Evolutionary conservation across 1,139 yeast genomes (phyloP).

Genomic region (Pichia sp.): DNA sequence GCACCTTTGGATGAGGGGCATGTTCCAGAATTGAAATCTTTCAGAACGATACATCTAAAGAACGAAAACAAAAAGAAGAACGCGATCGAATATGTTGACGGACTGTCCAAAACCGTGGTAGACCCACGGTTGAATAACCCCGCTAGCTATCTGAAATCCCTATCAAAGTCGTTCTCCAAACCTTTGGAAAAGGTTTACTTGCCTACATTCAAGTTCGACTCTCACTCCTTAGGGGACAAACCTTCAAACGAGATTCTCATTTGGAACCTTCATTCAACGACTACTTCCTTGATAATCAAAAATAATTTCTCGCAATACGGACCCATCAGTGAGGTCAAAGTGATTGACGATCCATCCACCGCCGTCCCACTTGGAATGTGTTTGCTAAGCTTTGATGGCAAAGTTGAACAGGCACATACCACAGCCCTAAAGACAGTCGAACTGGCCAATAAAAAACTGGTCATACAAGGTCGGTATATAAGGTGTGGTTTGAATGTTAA

Average conservation of each 20-base stretch:
- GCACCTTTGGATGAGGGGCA: constrained; percentile 9
- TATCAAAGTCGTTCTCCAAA: constrained; percentile 22
- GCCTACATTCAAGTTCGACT: constrained; percentile 58
- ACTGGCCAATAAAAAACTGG: constrained; percentile 26
- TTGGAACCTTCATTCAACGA: constrained; percentile 54
- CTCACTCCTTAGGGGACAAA: constrained; percentile 69
- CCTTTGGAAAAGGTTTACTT: constrained; percentile 39
- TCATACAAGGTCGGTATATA: constrained; percentile 25
- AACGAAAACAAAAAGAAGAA: constrained; percentile 6
- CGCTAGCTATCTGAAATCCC: constrained; percentile 15
- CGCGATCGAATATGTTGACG: constrained; percentile 18
- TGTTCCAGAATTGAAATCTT: constrained; percentile 30
- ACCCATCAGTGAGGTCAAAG: constrained; percentile 49
- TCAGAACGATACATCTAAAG: constrained; percentile 9
- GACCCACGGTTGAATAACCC: constrained; percentile 39
- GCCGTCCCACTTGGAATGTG: constrained; percentile 82
- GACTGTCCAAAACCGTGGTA: constrained; percentile 17
- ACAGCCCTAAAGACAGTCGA: constrained; percentile 41
- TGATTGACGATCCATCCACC: constrained; percentile 65
- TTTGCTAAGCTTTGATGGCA: constrained; percentile 59
- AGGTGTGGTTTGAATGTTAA: constrained; percentile 29
- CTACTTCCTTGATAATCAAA: constrained; percentile 44
- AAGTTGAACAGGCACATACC: constrained; percentile 48
- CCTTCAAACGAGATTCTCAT: constrained; percentile 69
- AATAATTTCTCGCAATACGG: constrained; percentile 64